A percentile compares a stretch with the other conserved stretches of the same genome.
Conservation (phyloP, 768 basidiomycete genomes). For the Imleria badia region DNA sequence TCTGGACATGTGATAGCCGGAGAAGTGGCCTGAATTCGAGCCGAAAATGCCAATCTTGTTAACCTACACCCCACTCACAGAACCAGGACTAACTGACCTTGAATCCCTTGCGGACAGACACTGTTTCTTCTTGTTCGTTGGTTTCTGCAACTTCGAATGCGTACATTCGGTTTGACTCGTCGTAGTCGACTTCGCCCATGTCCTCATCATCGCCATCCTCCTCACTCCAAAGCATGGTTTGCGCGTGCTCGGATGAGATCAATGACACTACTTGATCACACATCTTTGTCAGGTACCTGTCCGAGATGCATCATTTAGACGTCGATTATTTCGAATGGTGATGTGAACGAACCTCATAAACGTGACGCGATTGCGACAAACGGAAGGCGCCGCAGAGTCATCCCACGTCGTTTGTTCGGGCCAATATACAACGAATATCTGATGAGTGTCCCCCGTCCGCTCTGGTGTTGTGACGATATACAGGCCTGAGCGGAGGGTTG, state of each 20-base stretch:
- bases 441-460: constrained; percentile 5
- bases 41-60: background rate
- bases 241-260: constrained; percentile 47
- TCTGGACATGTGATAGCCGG: constrained; percentile 11
- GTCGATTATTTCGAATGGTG: too few species aligned
- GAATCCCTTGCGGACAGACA: constrained; percentile 49
- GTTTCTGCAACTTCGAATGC: constrained; percentile 55
- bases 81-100: constrained; percentile 30
- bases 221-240: constrained; percentile 45
- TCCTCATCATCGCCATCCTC: constrained; percentile 32
- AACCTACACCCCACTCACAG: background rate
- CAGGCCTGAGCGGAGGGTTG: constrained; percentile 23
- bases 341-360: too few species aligned
- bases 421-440: too few species aligned
- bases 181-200: constrained; percentile 34
- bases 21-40: constrained; percentile 8
- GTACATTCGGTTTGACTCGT: constrained; percentile 49
- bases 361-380: too few species aligned
- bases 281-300: constrained; percentile 59
- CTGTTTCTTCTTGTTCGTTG: constrained; percentile 58
- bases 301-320: too few species aligned
- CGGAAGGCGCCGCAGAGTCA: too few species aligned
- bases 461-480: constrained; percentile 15
- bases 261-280: constrained; percentile 54
- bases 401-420: too few species aligned